Base-by-base conservation (phyloP, 2,329 filamentous ascomycete genomes). In the Chalaropsis ovoidea region DNA sequence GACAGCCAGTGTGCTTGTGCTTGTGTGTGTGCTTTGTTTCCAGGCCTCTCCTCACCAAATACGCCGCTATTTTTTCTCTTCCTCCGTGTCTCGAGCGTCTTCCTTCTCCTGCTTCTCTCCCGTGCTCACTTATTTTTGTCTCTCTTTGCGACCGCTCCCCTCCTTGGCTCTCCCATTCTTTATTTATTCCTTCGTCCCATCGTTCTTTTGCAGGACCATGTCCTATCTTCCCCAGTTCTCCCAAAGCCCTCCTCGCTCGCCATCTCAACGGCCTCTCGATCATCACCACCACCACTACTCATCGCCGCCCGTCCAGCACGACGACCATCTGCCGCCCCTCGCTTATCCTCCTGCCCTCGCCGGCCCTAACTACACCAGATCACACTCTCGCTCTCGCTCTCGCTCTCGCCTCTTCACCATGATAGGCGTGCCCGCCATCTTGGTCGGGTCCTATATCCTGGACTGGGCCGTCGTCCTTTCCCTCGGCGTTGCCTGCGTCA, bases 391-490 rank as follows among this genome's bases (percentile, higher is more conserved):
- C 6, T n/a, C n/a, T n/a, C n/a, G n/a, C n/a, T n/a, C n/a, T n/a
- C n/a, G n/a, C n/a, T n/a, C n/a, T 27, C 8, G 22, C 6, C 17
- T 45, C 13, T 24, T 47, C 22, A 56, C 45, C 17, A 68, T 63
- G 24, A 68, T 66, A 64, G 64, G 67, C 15, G 19, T 66, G n/a
- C 62, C 64, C 2, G 61, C 67, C 17, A 70, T 73, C 27, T 70
- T 78, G 52, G 68, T 88, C 60, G 71, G 83, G n/a, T 88, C 86
- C 24, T 92, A 92, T 72, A 74, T 87, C 63, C 75, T 89, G 67
- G 89, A 92, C 76, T 93, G 89, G 89, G 73, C 89, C 22, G 76
- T 88, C 61, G 82, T 89, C 68, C 75, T 88, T 58, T 78, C 74
- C 61, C 80, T 85, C 42, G 84, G 80, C 31, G 80, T 77, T 17